phyloP scores from a whole-genome alignment of 2,329 filamentous ascomycete species.

The Aspergillus hortae region DNA sequence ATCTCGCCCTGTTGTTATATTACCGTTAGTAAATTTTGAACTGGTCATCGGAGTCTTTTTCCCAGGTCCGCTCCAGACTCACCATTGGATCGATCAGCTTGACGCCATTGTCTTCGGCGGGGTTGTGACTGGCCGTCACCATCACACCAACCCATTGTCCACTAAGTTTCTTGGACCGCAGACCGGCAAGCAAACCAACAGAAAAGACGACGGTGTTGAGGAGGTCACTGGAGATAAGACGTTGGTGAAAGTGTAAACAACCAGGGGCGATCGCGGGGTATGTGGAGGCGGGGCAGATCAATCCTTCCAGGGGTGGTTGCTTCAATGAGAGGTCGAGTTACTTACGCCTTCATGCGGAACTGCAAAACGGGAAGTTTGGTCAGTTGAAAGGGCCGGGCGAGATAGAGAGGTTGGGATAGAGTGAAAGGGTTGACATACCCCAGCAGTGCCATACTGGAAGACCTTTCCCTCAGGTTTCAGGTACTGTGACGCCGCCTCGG shows the following conservation, averaged over 20 bases:
- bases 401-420: not conserved
- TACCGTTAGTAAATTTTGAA: not conserved
- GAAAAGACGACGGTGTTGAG: slow-evolving; percentile 91
- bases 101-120: slow-evolving; percentile 83
- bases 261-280: slow-evolving; percentile 27
- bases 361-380: slow-evolving; percentile 26
- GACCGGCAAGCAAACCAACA: slow-evolving; percentile 81
- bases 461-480: slow-evolving; percentile 48
- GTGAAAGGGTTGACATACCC: slow-evolving; percentile 45
- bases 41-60: not conserved
- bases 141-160: slow-evolving; percentile 93
- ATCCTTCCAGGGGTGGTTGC: slow-evolving; percentile 16
- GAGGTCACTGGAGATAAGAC: slow-evolving; percentile 56
- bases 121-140: slow-evolving; percentile 94
- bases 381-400: slow-evolving; percentile 11
- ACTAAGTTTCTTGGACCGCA: slow-evolving; percentile 85
- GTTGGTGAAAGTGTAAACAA: slow-evolving; percentile 34
- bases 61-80: slow-evolving; percentile 10
- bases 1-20: slow-evolving; percentile 68
- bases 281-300: slow-evolving; percentile 27
- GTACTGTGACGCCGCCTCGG: slow-evolving; percentile 47
- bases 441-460: slow-evolving; percentile 60
- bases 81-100: slow-evolving; percentile 95
- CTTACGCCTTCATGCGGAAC: slow-evolving; percentile 70
- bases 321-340: slow-evolving; percentile 11